A percentile compares a stretch with the other conserved stretches of the same genome.
Conservation (phyloP, 192 early-diverging fungal species). For the Neocallimastix lanati region DNA sequence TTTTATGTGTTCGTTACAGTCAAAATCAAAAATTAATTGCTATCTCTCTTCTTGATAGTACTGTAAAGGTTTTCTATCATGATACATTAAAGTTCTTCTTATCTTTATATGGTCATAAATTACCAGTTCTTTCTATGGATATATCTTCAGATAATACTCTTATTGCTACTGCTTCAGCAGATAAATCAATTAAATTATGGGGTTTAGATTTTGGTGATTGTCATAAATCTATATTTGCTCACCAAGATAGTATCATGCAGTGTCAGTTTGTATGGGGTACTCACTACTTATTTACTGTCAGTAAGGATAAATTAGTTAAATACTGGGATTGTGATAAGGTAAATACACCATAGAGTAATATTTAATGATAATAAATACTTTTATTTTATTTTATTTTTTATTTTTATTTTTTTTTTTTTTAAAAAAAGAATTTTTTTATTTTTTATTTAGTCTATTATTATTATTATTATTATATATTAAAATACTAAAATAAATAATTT, state of each 20-base stretch:
- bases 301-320: constrained; percentile 78
- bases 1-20: constrained; percentile 66
- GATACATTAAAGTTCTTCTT: constrained; percentile 95
- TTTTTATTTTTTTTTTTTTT: too few relatives aligned
- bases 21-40: constrained; percentile 76
- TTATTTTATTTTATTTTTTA: too few relatives aligned
- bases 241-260: constrained; percentile 78
- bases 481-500: too few relatives aligned
- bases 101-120: constrained; percentile 91
- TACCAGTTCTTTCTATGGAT: constrained; percentile 96
- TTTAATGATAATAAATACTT: too few relatives aligned
- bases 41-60: constrained; percentile 77
- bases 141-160: constrained; percentile 86
- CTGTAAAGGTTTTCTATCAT: constrained; percentile 90
- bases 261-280: constrained; percentile 83
- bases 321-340: constrained; percentile 94
- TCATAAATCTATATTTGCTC: constrained; percentile 79
- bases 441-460: too few relatives aligned
- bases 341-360: neutral
- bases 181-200: constrained; percentile 98
- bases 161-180: constrained; percentile 83
- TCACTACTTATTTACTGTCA: constrained; percentile 84
- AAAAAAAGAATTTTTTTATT: too few relatives aligned
- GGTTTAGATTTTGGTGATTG: constrained; percentile 99
- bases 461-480: too few relatives aligned